phyloP scores from a whole-genome alignment of 352 stramenopile species.

The Pythium folliculosum region DNA sequence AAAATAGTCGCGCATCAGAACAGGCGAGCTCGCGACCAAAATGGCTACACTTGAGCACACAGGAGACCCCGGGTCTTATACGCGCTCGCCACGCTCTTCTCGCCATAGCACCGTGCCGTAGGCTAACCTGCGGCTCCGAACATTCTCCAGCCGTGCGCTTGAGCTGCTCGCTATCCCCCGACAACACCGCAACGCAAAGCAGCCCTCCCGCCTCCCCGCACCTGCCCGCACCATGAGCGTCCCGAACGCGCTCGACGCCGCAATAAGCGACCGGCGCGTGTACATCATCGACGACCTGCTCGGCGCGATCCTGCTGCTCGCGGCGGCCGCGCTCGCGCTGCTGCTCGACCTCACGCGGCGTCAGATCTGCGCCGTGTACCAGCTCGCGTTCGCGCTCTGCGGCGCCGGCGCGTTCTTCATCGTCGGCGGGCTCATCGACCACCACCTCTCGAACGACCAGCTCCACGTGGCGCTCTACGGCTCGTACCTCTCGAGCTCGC shows the following conservation, averaged over 20 bases:
- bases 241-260: neutral
- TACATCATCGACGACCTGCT: constrained; percentile 80
- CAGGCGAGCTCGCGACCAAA: neutral
- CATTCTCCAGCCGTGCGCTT: no score
- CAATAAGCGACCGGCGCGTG: constrained; percentile 37
- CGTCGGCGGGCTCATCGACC: constrained; percentile 67
- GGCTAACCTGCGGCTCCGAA: no score
- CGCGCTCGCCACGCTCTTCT: no score
- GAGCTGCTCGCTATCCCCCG: neutral
- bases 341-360: constrained; percentile 73
- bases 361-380: constrained; percentile 65
- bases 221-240: constrained; percentile 2
- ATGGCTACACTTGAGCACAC: constrained; percentile 5
- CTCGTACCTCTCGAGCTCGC: constrained; percentile 49
- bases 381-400: constrained; percentile 68
- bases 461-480: constrained; percentile 68
- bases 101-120: no score
- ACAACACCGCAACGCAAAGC: neutral
- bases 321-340: constrained; percentile 42
- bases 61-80: no score
- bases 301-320: constrained; percentile 60
- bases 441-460: constrained; percentile 73
- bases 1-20: constrained; percentile 9
- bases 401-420: constrained; percentile 58
- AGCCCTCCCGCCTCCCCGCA: neutral